Evolutionary conservation across 140 eudicot species (phyloP).

Genomic region (Senecio squalidus): DNA sequence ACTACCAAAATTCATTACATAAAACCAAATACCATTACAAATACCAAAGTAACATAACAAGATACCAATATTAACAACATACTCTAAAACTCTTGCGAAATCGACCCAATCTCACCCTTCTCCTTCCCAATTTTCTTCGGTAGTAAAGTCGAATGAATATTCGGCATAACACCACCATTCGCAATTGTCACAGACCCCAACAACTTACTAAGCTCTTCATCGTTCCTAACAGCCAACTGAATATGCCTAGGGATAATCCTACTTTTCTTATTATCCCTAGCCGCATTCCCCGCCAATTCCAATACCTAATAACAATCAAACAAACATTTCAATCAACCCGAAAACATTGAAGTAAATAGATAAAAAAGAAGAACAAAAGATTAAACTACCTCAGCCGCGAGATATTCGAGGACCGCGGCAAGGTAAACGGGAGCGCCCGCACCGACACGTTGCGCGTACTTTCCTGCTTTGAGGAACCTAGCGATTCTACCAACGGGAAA

Average conservation of each 20-base stretch:
- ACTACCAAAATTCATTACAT: too few relatives aligned
- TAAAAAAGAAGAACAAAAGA: too few relatives aligned
- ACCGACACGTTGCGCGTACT: not conserved
- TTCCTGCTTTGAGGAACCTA: not conserved
- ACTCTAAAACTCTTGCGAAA: not conserved
- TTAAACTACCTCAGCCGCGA: not conserved
- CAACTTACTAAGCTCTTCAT: not conserved
- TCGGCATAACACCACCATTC: not conserved
- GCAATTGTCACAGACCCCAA: not conserved
- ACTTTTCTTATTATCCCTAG: not conserved
- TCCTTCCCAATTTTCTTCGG: not conserved
- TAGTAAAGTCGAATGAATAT: not conserved
- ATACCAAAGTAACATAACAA: too few relatives aligned
- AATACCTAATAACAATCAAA: not conserved
- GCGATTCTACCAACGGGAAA: not conserved
- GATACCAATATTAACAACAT: too few relatives aligned
- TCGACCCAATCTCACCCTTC: not conserved
- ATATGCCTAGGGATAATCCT: not conserved
- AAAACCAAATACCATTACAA: too few relatives aligned
- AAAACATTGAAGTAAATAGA: too few relatives aligned
- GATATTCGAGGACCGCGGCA: not conserved
- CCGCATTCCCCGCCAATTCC: not conserved
- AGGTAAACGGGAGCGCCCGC: slow-evolving; percentile 1
- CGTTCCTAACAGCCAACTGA: not conserved
- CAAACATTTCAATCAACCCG: not conserved